Evolutionary conservation across 495 filamentous ascomycete species (phyloP), one percentile per base, ranked within the genome.

Genomic region (Cenococcum geophilum): DNA sequence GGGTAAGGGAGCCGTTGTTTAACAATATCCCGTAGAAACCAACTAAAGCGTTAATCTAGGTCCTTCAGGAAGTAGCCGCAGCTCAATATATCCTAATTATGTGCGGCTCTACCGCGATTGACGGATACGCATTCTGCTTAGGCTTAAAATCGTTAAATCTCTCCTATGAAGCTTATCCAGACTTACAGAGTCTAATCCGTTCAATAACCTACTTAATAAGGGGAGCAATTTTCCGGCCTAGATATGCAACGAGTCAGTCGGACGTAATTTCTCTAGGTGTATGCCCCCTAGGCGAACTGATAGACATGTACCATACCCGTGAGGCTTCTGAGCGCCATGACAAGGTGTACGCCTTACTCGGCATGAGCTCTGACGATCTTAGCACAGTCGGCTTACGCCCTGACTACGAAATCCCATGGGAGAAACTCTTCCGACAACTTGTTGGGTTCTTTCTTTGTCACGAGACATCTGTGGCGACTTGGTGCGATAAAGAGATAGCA

Each of bases 301-400:
- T 75, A 35, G 70, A 72, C 57, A 73, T 75, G 66, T 74, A 74
- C 59, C 67, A 72, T 59, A 61, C 58, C 35, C 66, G 62, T 23
- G 23, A 72, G 55, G 73, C 73, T 57, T 72, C 70, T 43, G 49
- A 63, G 16, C 54, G 5, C 53, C 69, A 63, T 35, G 72, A 76
- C 58, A 76, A 72, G 57, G 57, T 76, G n/a, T 76, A 71, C 68
- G 71, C 72, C 47, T 67, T 76, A 35, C 68, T 73, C 35, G 71
- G 73, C 14, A 71, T 76, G 68, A 60, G 68, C 56, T 65, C 62
- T 21, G 69, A 65, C 60, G 55, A 63, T 50, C 52, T 50, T 11
- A 55, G 34, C 27, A 62, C 58, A 57, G 58, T 58, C 34, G 25
- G 42, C n/a, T 35, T 70, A 40, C 57, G 20, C 27, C 65, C 68